Conservation (phyloP, 2,329 filamentous ascomycete species). For the Trichoderma citrinoviride region DNA sequence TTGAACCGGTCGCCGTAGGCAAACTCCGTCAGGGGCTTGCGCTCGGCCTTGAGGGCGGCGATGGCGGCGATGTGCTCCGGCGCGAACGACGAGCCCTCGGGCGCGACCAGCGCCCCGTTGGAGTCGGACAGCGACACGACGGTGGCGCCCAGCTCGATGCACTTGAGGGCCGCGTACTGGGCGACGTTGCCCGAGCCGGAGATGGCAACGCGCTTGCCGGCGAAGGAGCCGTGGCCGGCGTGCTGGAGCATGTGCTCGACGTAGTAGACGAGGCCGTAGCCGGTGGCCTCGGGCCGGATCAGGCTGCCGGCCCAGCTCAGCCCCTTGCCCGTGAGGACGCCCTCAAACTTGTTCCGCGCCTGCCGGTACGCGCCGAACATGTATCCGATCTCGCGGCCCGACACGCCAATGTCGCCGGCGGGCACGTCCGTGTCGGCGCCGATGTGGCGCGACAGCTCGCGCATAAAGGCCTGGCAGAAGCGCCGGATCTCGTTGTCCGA, state of each 20-base stretch:
- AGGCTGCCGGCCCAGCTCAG: slow-evolving; percentile 87
- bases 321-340: slow-evolving; percentile 94
- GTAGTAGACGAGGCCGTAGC: slow-evolving; percentile 95
- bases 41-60: slow-evolving; percentile 80
- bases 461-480: slow-evolving; percentile 97
- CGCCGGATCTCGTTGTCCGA: slow-evolving; percentile 94
- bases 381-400: slow-evolving; percentile 87
- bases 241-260: slow-evolving; percentile 94
- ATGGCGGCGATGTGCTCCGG: slow-evolving; percentile 77
- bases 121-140: slow-evolving; percentile 94
- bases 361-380: slow-evolving; percentile 93
- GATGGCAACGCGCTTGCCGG: slow-evolving; percentile 90
- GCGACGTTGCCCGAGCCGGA: slow-evolving; percentile 98
- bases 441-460: slow-evolving; percentile 92
- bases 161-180: slow-evolving; percentile 94
- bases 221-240: slow-evolving; percentile 80
- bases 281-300: slow-evolving; percentile 95
- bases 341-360: slow-evolving; percentile 87
- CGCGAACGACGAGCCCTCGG: slow-evolving; percentile 68
- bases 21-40: slow-evolving; percentile 76
- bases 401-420: slow-evolving; percentile 94
- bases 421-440: slow-evolving; percentile 94
- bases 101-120: slow-evolving; percentile 77
- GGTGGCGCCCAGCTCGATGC: slow-evolving; percentile 89
- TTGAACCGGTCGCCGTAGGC: slow-evolving; percentile 66